Conservation (phyloP, 2,329 filamentous ascomycete genomes). For the Cucurbitaria berberidis region DNA sequence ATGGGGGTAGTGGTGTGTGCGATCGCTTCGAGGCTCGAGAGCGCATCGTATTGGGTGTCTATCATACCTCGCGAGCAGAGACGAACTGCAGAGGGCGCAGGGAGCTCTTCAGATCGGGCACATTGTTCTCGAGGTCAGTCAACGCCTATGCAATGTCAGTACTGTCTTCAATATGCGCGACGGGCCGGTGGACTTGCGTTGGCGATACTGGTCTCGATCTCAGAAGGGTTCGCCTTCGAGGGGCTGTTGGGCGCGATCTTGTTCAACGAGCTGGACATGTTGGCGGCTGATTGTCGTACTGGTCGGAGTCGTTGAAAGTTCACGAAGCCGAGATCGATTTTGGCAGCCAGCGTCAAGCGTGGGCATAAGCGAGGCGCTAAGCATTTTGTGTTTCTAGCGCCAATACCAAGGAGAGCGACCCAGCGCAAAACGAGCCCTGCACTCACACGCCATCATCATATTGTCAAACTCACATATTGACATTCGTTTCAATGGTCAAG, state of each 20-base stretch:
- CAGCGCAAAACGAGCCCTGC: neutral
- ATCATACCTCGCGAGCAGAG: constrained; percentile 98
- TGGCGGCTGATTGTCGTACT: constrained; percentile 52
- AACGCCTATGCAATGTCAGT: constrained; percentile 63
- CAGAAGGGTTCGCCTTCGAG: constrained; percentile 92
- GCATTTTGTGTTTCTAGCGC: neutral
- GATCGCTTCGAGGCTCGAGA: constrained; percentile 32
- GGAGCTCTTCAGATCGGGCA: constrained; percentile 93
- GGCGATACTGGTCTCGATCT: constrained; percentile 97
- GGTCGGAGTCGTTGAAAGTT: constrained; percentile 34
- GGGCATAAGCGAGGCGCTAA: constrained; percentile 9
- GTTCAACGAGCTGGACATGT: constrained; percentile 76
- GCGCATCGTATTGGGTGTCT: constrained; percentile 34
- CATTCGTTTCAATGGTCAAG: neutral
- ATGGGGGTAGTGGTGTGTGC: constrained; percentile 27
- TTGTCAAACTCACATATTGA: neutral
- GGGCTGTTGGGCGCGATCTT: constrained; percentile 99
- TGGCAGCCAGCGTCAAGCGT: neutral
- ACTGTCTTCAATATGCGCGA: constrained; percentile 7
- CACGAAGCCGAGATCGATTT: constrained; percentile 7
- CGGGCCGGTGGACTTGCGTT: constrained; percentile 66
- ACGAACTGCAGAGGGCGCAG: constrained; percentile 98
- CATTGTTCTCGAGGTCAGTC: constrained; percentile 99
- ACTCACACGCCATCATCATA: neutral
- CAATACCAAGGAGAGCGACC: neutral